Conservation (phyloP, 139 green algal genomes). For the Haematococcus lacustris region DNA sequence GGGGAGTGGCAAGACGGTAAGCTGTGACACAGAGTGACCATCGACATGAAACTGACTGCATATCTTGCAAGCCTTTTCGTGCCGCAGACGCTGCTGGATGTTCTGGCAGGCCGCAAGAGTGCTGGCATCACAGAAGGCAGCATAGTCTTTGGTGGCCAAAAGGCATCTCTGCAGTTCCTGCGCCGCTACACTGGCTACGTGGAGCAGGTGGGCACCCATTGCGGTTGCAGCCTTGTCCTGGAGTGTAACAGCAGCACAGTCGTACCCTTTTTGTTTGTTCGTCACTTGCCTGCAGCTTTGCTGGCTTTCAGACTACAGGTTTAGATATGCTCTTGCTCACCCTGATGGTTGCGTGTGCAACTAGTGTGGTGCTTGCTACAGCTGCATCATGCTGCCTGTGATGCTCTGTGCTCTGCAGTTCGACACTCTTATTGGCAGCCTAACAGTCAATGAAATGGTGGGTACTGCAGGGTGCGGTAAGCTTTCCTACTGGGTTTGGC, state of each 20-base stretch:
- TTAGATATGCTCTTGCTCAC: too few relatives aligned
- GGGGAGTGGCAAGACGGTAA: constrained; percentile 60
- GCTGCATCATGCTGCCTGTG: too few relatives aligned
- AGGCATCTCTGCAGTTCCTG: constrained; percentile 55
- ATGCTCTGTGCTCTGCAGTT: too few relatives aligned
- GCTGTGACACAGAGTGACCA: too few relatives aligned
- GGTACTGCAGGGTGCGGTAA: too few relatives aligned
- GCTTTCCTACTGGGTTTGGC: too few relatives aligned
- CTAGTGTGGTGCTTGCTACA: too few relatives aligned
- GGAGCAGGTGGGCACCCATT: constrained; percentile 12
- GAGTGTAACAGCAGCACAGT: background rate
- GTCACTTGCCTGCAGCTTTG: too few relatives aligned
- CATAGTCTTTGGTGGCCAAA: constrained; percentile 60
- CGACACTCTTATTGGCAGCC: constrained; percentile 58
- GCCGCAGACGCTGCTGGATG: constrained; percentile 10
- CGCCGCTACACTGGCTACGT: constrained; percentile 68
- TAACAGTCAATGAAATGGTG: constrained; percentile 62
- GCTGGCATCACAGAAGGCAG: constrained; percentile 35
- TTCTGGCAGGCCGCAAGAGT: constrained; percentile 45
- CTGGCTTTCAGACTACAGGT: too few relatives aligned
- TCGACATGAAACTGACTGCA: background rate
- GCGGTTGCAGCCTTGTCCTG: background rate
- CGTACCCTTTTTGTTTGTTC: too few relatives aligned
- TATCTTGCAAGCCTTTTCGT: background rate
- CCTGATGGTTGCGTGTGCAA: too few relatives aligned